Conservation (phyloP, 169 alveolate species). For the Amoebophrya sp. region DNA sequence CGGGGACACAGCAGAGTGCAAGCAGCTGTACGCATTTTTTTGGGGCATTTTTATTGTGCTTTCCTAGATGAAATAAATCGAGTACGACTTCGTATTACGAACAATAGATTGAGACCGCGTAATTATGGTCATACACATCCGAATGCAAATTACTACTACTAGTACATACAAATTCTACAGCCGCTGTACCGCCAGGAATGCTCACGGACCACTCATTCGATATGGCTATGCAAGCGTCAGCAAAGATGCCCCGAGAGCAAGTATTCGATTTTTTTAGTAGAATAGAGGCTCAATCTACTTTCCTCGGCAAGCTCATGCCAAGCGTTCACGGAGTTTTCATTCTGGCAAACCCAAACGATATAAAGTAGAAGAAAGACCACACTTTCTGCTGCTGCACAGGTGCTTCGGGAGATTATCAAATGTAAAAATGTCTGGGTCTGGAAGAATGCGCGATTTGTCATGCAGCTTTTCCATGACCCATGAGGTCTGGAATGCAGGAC, state of each 20-base stretch:
- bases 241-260: background rate
- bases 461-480: too few relatives aligned
- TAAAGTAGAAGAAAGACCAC: too few relatives aligned
- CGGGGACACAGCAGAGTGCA: background rate
- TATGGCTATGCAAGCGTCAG: background rate
- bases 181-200: background rate
- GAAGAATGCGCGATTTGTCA: too few relatives aligned
- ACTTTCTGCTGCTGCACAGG: too few relatives aligned
- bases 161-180: background rate
- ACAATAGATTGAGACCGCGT: too few relatives aligned
- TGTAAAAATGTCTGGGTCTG: too few relatives aligned
- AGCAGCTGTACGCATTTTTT: background rate
- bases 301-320: too few relatives aligned
- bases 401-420: too few relatives aligned
- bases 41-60: background rate
- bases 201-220: background rate
- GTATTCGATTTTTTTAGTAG: background rate
- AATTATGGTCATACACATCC: background rate
- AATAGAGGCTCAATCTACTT: too few relatives aligned
- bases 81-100: background rate
- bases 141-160: background rate
- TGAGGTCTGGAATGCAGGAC: too few relatives aligned
- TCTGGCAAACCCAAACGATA: too few relatives aligned
- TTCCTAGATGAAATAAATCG: background rate
- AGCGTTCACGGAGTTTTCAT: too few relatives aligned